Evolutionary conservation across 495 filamentous ascomycete species (phyloP), one percentile per base, ranked within the genome.

Genomic region (Neurospora tetrasperma): DNA sequence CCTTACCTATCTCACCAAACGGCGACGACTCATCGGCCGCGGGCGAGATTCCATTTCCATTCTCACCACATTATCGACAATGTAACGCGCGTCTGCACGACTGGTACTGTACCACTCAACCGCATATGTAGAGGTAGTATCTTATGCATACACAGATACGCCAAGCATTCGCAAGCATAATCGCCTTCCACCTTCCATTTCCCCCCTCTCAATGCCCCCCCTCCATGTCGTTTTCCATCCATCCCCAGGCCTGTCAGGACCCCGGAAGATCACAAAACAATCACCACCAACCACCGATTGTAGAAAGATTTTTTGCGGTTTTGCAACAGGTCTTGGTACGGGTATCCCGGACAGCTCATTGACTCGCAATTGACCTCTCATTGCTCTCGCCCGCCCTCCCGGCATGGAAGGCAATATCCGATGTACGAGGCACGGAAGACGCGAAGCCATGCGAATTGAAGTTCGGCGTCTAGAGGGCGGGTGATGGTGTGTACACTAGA

Each of bases 21-120:
- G 27, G 54, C 54, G 27, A 66, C 27, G 14, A 66, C 54, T 35
- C 35, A 38, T 31, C 27, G 27, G 27, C 27, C 27, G 27, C 27
- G 27, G 27, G 27, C 35, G 35, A 38, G 27, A 31, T 31, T 31
- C 27, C 35, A 38, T 38, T 38, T 35, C 23, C 14, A 66, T 66
- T 66, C 54, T 35, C 27, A 66, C 54, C 54, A 62, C 54, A 66
- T 66, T 66, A 16, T 66, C 54, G 23, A 66, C 54, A 35, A 66
- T 35, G 23, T 35, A 66, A 66, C 54, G 3, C 54, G 7, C 54
- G 6, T 18, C 54, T 66, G 54, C 54, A 66, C 54, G 0, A 66
- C 54, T 66, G 54, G 54, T 66, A 66, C 54, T 66, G 54, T 66
- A 66, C 54, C 54, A 66, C 54, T 66, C 27, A 66, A 66, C 54